Evolutionary conservation across 768 basidiomycete species (phyloP), one percentile per base, ranked within the genome.

Genomic region (Lanmaoa pseudosensibilis): DNA sequence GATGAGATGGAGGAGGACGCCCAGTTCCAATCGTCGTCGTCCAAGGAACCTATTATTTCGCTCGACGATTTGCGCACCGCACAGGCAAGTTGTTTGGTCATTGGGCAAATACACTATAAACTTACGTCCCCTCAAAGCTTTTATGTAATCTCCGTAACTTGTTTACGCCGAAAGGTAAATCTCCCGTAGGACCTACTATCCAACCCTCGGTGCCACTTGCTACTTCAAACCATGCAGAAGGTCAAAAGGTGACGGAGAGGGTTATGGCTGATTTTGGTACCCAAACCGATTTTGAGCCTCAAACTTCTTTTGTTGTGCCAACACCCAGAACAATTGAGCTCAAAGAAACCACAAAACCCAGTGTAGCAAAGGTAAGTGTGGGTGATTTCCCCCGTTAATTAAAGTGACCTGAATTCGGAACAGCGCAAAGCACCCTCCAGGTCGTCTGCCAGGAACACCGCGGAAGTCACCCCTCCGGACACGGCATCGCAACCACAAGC

Each of bases 31-130:
- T 64, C 54, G 39, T 64, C 59, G 33, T 70, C 61, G 7, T 65
- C 57, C 3, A 58, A 61, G 55, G 66, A 58, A 54, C 64, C 55
- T 55, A 67, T 60, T 56, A 60, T 66, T 72, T 78, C 57, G 38
- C 66, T 59, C 0, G 85, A 85, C 44, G 84, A 87, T 50, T 60
- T 87, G 52, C 75, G 73, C 53, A 80, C 81, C 11, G 88, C 87
- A 36, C 79, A 87, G 77, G 88, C 81, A 68, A 61, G 75, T 48
- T 39, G 25, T 51, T 47, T 27, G 30, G 46, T 44, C 23, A 21
- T 12, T 34, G 58, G 50, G 13, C 50, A 11, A 27, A 60, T 57
- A 6, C 50, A 49, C 25, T 50, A 18, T 54, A 23, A n/a, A 44
- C 61, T 65, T 10, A 70, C 37, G 37, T 36, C 36, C 13, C 12